Percentiles rank a stretch among this genome's conserved stretches.
phyloP scores from a whole-genome alignment of 352 stramenopile species.

The Globisporangium iwayamae region DNA sequence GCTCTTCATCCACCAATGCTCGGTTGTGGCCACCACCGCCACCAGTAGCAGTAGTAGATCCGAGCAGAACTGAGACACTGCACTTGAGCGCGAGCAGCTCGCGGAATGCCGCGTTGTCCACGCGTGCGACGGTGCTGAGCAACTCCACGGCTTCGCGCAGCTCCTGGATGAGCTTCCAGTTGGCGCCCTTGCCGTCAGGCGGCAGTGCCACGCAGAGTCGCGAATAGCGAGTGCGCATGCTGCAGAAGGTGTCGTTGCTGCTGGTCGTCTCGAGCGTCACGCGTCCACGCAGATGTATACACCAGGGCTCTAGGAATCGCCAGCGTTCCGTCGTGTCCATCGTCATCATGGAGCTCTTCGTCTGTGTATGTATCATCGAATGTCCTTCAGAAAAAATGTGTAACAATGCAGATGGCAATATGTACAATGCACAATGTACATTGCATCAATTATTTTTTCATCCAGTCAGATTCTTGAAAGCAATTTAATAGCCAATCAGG shows the following conservation, averaged over 20 bases:
- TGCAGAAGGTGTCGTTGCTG: not conserved
- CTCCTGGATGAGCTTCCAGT: constrained; percentile 10
- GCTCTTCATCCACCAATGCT: not conserved
- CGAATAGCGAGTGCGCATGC: constrained; percentile 4
- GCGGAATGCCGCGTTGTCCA: constrained; percentile 8
- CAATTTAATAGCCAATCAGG: not conserved
- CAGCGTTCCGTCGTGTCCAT: constrained; percentile 21
- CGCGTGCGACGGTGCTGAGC: constrained; percentile 5
- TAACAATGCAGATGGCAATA: not conserved
- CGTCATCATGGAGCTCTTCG: not conserved
- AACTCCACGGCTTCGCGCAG: constrained; percentile 14
- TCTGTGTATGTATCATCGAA: not conserved
- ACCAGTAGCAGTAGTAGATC: not conserved
- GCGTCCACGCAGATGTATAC: constrained; percentile 9
- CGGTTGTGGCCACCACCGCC: not conserved
- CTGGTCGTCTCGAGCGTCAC: constrained; percentile 6
- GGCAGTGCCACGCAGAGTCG: constrained; percentile 10
- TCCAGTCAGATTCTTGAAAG: not conserved
- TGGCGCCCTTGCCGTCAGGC: constrained; percentile 7
- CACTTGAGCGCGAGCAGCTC: constrained; percentile 11
- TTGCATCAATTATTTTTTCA: not conserved
- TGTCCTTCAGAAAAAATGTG: not conserved
- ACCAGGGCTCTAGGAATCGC: constrained; percentile 11
- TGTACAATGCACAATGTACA: constrained; percentile 1
- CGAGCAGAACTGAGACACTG: not conserved